Conservation (phyloP, 805 yeast species). For the Metschnikowia anglica region DNA sequence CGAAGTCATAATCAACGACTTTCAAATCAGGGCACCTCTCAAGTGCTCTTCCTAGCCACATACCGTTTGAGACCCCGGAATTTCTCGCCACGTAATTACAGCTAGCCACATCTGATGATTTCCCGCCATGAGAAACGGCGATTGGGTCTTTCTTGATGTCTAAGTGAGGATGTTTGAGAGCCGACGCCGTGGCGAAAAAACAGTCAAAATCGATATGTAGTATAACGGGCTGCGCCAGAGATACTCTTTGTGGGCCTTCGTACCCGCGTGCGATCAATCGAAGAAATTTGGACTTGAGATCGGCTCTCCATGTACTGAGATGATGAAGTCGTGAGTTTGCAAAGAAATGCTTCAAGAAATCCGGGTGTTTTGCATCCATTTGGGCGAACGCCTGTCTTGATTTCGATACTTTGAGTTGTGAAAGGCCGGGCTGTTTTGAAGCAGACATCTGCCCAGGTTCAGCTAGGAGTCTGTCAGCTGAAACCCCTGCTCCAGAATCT, state of each 20-base stretch:
- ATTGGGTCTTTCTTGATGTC: slow-evolving; percentile 50
- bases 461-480: background rate
- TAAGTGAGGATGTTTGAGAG: slow-evolving; percentile 53
- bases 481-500: background rate
- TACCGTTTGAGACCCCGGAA: slow-evolving; percentile 81
- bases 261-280: slow-evolving; percentile 37
- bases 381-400: slow-evolving; percentile 16
- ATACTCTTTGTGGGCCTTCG: slow-evolving; percentile 7
- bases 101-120: slow-evolving; percentile 79
- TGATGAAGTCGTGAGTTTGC: slow-evolving; percentile 85
- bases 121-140: slow-evolving; percentile 64
- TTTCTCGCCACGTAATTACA: slow-evolving; percentile 85
- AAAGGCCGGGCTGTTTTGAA: slow-evolving; percentile 1
- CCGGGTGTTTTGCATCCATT: slow-evolving; percentile 70
- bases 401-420: slow-evolving; percentile 16
- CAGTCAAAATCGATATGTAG: slow-evolving; percentile 92
- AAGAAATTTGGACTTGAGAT: slow-evolving; percentile 61
- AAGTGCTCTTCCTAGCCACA: slow-evolving; percentile 78
- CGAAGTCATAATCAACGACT: slow-evolving; percentile 71
- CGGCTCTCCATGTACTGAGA: slow-evolving; percentile 82
- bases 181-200: slow-evolving; percentile 86
- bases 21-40: slow-evolving; percentile 64
- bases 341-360: slow-evolving; percentile 69
- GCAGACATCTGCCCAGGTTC: background rate
- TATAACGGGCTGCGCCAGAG: slow-evolving; percentile 33